phyloP scores from a whole-genome alignment of 345 rosid genomes.

The Anastatica hierochuntica region DNA sequence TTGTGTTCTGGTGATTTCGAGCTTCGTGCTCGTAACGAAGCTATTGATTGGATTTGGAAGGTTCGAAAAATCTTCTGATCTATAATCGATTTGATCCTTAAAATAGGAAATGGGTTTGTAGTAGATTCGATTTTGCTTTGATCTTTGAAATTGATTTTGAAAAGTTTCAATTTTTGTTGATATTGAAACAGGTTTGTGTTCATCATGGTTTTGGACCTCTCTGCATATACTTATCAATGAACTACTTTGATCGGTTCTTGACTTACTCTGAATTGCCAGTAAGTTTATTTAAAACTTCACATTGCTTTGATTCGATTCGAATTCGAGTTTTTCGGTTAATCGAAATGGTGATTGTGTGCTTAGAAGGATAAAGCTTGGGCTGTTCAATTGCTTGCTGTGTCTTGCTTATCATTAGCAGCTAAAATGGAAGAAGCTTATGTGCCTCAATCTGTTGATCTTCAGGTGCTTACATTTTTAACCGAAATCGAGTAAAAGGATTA shows the following conservation, averaged over 20 bases:
- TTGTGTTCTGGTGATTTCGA: conserved; percentile 36
- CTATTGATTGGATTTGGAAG: conserved; percentile 54
- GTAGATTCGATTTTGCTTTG: too few relatives aligned
- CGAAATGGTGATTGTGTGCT: background rate
- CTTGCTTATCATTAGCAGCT: conserved; percentile 60
- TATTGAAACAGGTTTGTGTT: conserved; percentile 35
- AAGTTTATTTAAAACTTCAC: conserved; percentile 15
- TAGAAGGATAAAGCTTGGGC: conserved; percentile 46
- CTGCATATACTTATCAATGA: conserved; percentile 34
- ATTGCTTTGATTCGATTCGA: background rate
- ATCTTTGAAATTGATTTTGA: too few relatives aligned
- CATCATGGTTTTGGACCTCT: conserved; percentile 40
- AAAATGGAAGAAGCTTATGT: conserved; percentile 53
- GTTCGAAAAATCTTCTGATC: conserved; percentile 13
- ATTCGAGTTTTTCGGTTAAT: background rate
- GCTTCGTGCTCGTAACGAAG: conserved; percentile 36
- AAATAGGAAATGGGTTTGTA: too few relatives aligned
- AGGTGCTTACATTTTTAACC: conserved; percentile 26
- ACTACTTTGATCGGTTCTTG: conserved; percentile 53
- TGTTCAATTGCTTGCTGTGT: conserved; percentile 43
- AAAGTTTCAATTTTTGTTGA: background rate
- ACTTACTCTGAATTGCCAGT: conserved; percentile 46
- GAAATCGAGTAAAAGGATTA: background rate
- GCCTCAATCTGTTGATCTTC: conserved; percentile 43
- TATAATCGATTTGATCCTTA: too few relatives aligned